Conservation (phyloP, 2,329 filamentous ascomycete genomes). For the Calonectria pauciramosa region DNA sequence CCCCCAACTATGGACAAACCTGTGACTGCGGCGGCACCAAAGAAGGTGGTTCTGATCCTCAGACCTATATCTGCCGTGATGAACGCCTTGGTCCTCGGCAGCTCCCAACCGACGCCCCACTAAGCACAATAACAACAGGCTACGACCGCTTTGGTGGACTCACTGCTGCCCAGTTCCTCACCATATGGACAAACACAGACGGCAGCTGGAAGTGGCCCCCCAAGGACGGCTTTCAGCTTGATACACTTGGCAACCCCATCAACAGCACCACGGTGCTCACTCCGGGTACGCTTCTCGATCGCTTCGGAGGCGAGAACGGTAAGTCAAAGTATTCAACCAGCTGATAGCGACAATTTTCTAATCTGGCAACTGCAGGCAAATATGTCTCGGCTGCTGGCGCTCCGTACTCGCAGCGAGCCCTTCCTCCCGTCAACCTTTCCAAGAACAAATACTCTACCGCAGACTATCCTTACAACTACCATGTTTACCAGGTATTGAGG, state of each 20-base stretch:
- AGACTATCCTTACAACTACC: conserved; percentile 62
- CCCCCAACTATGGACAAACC: conserved; percentile 12
- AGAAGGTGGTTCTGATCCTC: conserved; percentile 29
- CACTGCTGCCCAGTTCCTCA: conserved; percentile 57
- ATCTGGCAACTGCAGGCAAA: conserved; percentile 31
- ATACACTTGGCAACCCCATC: conserved; percentile 52
- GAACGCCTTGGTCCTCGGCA: conserved; percentile 52
- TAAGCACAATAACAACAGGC: conserved; percentile 46
- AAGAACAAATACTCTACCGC: conserved; percentile 45
- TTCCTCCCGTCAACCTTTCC: conserved; percentile 61
- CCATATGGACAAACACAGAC: conserved; percentile 47
- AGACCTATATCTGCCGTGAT: conserved; percentile 53
- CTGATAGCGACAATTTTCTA: not conserved
- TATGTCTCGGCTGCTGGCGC: conserved; percentile 59
- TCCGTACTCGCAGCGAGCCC: conserved; percentile 60
- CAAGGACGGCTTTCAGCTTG: conserved; percentile 57
- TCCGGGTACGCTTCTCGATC: conserved; percentile 59
- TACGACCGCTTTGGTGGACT: conserved; percentile 57
- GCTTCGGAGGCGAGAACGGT: conserved; percentile 62
- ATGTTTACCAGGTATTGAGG: conserved; percentile 60
- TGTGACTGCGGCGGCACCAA: conserved; percentile 43
- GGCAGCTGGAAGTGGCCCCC: conserved; percentile 55
- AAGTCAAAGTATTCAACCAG: not conserved
- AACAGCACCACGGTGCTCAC: conserved; percentile 56
- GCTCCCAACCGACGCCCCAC: conserved; percentile 52